A percentile compares a stretch with the other conserved stretches of the same genome.
Conservation (phyloP, 805 yeast species). For the Cyberlindnera nakhonratchasimensis region DNA sequence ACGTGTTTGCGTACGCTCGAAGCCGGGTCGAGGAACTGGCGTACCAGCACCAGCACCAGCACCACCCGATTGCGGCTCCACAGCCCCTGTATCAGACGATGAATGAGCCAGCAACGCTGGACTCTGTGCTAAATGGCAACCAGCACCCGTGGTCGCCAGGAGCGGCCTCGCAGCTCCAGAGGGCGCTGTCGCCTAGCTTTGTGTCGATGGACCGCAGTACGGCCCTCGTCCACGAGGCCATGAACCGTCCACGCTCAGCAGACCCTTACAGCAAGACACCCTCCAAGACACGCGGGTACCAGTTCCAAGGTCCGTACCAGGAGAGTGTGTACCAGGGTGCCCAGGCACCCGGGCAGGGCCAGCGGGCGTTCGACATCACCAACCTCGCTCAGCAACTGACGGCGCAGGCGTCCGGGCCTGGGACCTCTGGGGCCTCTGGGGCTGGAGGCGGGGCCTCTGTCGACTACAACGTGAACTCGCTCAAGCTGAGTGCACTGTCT, state of each 20-base stretch:
- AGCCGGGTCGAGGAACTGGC: conserved; percentile 38
- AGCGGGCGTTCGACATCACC: conserved; percentile 25
- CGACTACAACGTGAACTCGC: conserved; percentile 36
- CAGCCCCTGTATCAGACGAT: conserved; percentile 25
- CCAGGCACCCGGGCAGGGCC: conserved; percentile 15
- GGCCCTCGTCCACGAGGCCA: conserved; percentile 24
- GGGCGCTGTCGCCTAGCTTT: conserved; percentile 31
- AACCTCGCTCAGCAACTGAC: conserved; percentile 29
- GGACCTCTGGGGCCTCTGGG: neutral
- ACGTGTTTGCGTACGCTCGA: conserved; percentile 47
- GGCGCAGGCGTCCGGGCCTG: conserved; percentile 15
- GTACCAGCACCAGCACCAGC: conserved; percentile 13
- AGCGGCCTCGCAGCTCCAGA: conserved; percentile 25
- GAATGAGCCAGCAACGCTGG: conserved; percentile 37
- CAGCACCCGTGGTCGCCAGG: conserved; percentile 38
- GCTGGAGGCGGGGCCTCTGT: neutral
- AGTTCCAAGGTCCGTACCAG: conserved; percentile 4
- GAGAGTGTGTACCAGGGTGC: conserved; percentile 15
- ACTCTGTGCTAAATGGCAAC: conserved; percentile 37
- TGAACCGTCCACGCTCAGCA: conserved; percentile 40
- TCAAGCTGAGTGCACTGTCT: conserved; percentile 63
- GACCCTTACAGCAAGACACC: conserved; percentile 32
- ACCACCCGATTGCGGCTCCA: conserved; percentile 19
- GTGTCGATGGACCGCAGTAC: conserved; percentile 18
- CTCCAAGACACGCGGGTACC: neutral